phyloP scores from a whole-genome alignment of 805 yeast genomes.

The Barnettozyma pratensis region DNA sequence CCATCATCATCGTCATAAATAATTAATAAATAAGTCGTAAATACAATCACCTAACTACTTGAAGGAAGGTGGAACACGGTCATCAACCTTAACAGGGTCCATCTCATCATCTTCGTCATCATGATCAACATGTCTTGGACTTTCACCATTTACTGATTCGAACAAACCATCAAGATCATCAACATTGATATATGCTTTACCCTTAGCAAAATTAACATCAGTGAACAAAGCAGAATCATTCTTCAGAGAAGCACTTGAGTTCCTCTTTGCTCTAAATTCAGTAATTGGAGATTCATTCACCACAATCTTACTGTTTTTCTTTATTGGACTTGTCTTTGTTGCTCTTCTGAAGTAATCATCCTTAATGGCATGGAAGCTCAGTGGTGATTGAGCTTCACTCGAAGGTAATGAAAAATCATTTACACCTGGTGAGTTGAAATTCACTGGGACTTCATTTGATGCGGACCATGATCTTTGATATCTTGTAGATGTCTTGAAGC shows the following conservation, averaged over 20 bases:
- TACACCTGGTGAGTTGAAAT: neutral
- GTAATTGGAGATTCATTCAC: neutral
- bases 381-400: constrained; percentile 18
- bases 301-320: neutral
- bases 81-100: constrained; percentile 21
- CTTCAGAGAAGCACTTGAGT: neutral
- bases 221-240: neutral
- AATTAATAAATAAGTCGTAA: neutral
- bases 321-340: constrained; percentile 7
- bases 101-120: constrained; percentile 8
- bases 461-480: constrained; percentile 22
- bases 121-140: neutral
- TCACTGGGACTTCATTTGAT: constrained; percentile 10
- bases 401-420: constrained; percentile 11
- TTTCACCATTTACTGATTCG: neutral
- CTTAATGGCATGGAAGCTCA: constrained; percentile 6
- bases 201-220: neutral
- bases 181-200: constrained; percentile 11
- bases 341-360: constrained; percentile 11
- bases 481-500: constrained; percentile 3
- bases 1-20: neutral
- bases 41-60: neutral
- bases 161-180: constrained; percentile 22
- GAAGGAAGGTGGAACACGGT: neutral
- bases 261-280: neutral